Conservation (phyloP, 2,329 filamentous ascomycete species). For the Blastomyces gilchristii region DNA sequence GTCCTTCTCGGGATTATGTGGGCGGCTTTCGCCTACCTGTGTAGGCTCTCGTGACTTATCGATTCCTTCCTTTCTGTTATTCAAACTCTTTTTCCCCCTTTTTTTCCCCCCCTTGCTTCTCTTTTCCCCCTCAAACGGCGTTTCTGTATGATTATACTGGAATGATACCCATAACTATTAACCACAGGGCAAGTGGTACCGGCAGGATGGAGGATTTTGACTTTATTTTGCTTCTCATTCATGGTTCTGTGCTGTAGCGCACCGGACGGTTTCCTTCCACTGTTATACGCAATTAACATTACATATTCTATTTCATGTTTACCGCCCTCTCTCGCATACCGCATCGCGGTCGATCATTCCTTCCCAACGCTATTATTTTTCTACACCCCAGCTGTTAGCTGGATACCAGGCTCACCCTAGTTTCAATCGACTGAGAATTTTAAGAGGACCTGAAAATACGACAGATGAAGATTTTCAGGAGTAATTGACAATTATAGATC, state of each 20-base stretch:
- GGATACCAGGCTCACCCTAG: neutral
- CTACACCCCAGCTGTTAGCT: neutral
- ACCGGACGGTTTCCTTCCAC: neutral
- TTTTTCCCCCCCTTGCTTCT: neutral
- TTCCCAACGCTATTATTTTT: neutral
- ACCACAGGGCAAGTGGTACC: neutral
- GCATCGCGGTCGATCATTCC: neutral
- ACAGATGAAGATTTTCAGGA: neutral
- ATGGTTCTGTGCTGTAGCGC: constrained; percentile 3
- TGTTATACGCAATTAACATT: constrained; percentile 1
- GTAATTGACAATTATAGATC: neutral
- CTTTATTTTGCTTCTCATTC: neutral
- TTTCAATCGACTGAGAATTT: neutral
- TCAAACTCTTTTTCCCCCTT: neutral
- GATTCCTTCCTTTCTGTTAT: neutral
- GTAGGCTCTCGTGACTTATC: neutral
- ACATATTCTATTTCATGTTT: constrained; percentile 5
- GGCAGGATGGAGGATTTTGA: neutral
- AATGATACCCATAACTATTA: constrained; percentile 7
- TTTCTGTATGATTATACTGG: constrained; percentile 4
- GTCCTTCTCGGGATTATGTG: neutral
- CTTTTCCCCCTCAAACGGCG: neutral
- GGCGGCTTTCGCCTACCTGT: neutral
- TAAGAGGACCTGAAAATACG: neutral
- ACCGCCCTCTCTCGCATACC: neutral